Percentiles rank a stretch among this genome's conserved stretches.
phyloP scores from a whole-genome alignment of 2,329 filamentous ascomycete species.

The Aureobasidium melanogenum region DNA sequence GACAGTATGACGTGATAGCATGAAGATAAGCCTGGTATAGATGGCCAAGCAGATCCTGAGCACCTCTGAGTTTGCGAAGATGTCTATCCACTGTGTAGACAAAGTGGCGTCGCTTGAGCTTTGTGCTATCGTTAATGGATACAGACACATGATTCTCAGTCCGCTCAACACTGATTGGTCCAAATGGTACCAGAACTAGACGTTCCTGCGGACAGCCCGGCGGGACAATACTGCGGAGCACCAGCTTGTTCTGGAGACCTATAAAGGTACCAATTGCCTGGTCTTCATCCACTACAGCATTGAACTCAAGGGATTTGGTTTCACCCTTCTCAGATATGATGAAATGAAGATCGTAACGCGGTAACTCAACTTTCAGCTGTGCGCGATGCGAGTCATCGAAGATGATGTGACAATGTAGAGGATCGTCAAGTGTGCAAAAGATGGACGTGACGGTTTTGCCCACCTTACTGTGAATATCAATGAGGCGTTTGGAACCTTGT shows the following conservation, averaged over 20 bases:
- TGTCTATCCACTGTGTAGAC: constrained; percentile 48
- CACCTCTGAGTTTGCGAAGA: constrained; percentile 45
- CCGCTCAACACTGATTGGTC: constrained; percentile 22
- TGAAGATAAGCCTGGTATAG: constrained; percentile 53
- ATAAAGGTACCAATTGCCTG: constrained; percentile 55
- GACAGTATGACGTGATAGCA: constrained; percentile 49
- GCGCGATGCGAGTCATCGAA: neutral
- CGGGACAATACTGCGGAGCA: constrained; percentile 42
- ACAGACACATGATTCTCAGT: constrained; percentile 32
- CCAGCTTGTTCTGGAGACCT: constrained; percentile 50
- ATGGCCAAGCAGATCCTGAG: constrained; percentile 39
- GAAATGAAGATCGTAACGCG: constrained; percentile 8
- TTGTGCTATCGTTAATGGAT: rapidly evolving
- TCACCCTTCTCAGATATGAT: neutral
- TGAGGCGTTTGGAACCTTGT: constrained; percentile 33
- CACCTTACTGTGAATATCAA: constrained; percentile 33
- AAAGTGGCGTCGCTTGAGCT: constrained; percentile 29
- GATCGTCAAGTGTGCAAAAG: constrained; percentile 26
- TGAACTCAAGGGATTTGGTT: neutral
- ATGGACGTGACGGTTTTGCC: constrained; percentile 43
- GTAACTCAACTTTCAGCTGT: constrained; percentile 17
- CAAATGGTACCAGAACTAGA: constrained; percentile 48
- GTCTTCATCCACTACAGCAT: constrained; percentile 31
- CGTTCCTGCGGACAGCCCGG: constrained; percentile 24
- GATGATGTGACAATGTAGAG: constrained; percentile 14